A percentile compares a stretch with the other conserved stretches of the same genome.
phyloP scores from a whole-genome alignment of 345 rosid genomes.

The Combretum micranthum region DNA sequence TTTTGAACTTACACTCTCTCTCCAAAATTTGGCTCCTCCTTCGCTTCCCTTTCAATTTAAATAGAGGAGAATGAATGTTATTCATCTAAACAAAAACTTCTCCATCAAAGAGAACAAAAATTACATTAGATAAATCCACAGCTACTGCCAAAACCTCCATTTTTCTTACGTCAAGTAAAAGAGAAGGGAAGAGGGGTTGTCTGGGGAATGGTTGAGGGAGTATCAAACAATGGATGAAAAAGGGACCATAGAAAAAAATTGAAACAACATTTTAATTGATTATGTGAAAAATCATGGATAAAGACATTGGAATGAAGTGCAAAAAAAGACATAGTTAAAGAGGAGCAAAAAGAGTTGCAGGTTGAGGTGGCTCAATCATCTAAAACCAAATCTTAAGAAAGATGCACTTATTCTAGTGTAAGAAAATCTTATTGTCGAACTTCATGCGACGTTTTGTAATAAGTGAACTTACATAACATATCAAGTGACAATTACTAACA shows the following conservation, averaged over 20 bases:
- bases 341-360: slow-evolving; percentile 84
- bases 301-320: slow-evolving; percentile 84
- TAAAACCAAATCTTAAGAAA: no score
- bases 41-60: no score
- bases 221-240: slow-evolving; percentile 64
- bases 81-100: no score
- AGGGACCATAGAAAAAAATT: no score
- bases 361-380: slow-evolving; percentile 88
- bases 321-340: slow-evolving; percentile 60
- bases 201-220: slow-evolving; percentile 78
- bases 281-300: no score
- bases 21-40: neutral
- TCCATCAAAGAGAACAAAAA: no score
- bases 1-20: no score
- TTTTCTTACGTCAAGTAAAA: slow-evolving; percentile 5
- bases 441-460: slow-evolving; percentile 73
- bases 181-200: slow-evolving; percentile 75
- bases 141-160: no score
- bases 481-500: slow-evolving; percentile 50
- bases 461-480: slow-evolving; percentile 98
- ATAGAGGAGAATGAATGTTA: no score
- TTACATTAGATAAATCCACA: no score
- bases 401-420: slow-evolving; percentile 64
- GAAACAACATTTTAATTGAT: no score
- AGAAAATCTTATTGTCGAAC: slow-evolving; percentile 63